phyloP scores from a whole-genome alignment of 257 asterid genomes.

The Apocynum venetum region DNA sequence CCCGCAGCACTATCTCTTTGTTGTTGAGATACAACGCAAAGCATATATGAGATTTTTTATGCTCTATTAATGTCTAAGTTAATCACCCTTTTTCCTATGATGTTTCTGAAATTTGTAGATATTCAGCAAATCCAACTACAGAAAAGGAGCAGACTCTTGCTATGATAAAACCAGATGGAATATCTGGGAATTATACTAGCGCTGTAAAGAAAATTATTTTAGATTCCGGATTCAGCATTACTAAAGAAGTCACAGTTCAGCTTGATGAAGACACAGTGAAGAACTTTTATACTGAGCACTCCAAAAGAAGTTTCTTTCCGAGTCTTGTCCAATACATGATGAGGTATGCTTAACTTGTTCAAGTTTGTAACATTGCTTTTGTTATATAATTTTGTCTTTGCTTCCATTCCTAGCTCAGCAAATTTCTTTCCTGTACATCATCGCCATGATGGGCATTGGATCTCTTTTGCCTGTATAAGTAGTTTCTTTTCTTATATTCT shows the following conservation, averaged over 20 bases:
- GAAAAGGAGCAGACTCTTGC: slow-evolving; percentile 63
- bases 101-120: slow-evolving; percentile 33
- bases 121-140: slow-evolving; percentile 29
- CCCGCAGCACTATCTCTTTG: neutral
- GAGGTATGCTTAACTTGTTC: slow-evolving; percentile 37
- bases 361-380: neutral
- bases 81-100: neutral
- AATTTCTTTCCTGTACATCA: neutral
- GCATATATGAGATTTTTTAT: neutral
- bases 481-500: neutral
- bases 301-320: slow-evolving; percentile 61
- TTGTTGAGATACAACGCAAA: neutral
- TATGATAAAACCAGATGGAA: slow-evolving; percentile 82
- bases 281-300: slow-evolving; percentile 66
- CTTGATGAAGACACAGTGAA: slow-evolving; percentile 50
- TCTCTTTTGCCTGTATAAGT: neutral
- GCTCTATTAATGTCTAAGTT: neutral
- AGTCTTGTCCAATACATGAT: slow-evolving; percentile 70
- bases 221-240: slow-evolving; percentile 54
- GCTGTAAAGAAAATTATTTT: slow-evolving; percentile 52
- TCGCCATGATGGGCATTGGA: neutral
- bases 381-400: neutral
- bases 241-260: slow-evolving; percentile 42
- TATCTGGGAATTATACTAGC: slow-evolving; percentile 53
- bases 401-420: neutral